Evolutionary conservation across 2,329 filamentous ascomycete species (phyloP), one percentile per base, ranked within the genome.

Genomic region (Colletotrichum trifolii): DNA sequence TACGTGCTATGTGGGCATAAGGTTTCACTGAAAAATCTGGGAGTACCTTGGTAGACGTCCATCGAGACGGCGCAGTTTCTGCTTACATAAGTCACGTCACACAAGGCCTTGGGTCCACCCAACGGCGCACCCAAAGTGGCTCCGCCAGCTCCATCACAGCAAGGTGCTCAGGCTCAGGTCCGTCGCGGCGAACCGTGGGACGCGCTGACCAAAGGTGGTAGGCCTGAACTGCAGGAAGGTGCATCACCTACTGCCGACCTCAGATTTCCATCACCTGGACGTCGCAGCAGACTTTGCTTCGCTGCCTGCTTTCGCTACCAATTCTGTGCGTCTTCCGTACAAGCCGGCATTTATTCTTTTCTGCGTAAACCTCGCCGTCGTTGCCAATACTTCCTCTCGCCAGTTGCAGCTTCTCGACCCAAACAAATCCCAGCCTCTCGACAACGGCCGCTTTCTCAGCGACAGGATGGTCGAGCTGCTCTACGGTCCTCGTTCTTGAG

Each of bases 121-220:
- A 55, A 54, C 45, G 58, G 58, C 52, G 52, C 58, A 53, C 52
- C 50, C 52, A 61, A 55, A 46, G 58, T 62, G 59, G 60, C 48
- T 54, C 54, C 42, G 54, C 58, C 52, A 66, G 63, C 63, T 66
- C 61, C 61, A 64, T 64, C 58, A 52, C 49, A 52, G 52, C 34
- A 25, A 46, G 45, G 36, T 49, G 55, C 46, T 50, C 25, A 25
- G 25, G 25, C 25, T 25, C 25, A 25, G 25, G 25, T 25, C 25
- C 25, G 46, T 66, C 63, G 63, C 63, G 62, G 55, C 63, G 47
- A 62, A 52, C 58, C 58, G 52, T 66, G 59, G 15, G 60, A 62
- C 63, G 63, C 63, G 63, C 58, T 66, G 63, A 62, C 58, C 35
- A 38, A 58, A n/a, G 50, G 36, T 49, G 45, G 52, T 46, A 59